A percentile compares a stretch with the other conserved stretches of the same genome.
phyloP scores from a whole-genome alignment of 495 filamentous ascomycete species.

The Tuber melanosporum region DNA sequence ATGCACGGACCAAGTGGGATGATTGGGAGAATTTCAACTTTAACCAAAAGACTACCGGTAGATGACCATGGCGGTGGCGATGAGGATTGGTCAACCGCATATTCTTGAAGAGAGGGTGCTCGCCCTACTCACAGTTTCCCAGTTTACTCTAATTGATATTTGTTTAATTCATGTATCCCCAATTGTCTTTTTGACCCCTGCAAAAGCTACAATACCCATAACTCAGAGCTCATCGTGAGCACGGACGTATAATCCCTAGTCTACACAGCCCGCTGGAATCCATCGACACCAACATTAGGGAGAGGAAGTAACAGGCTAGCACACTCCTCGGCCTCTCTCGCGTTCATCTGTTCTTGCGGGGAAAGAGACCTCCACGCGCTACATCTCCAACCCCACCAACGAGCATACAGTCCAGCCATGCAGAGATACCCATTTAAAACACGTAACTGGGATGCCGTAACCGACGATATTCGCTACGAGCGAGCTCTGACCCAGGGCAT shows the following conservation, averaged over 20 bases:
- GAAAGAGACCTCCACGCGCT: neutral
- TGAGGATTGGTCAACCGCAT: neutral
- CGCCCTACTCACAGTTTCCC: neutral
- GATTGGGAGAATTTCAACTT: neutral
- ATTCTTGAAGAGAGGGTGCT: neutral
- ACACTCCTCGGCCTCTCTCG: neutral
- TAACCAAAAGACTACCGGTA: neutral
- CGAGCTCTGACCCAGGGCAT: neutral
- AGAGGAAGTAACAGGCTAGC: neutral
- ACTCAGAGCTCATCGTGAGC: neutral
- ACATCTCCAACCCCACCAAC: neutral
- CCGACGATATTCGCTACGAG: constrained; percentile 3
- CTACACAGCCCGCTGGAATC: neutral
- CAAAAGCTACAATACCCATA: neutral
- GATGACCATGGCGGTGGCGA: neutral
- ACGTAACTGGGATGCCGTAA: neutral
- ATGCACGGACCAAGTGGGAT: neutral
- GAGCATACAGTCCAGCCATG: neutral
- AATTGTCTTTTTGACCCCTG: neutral
- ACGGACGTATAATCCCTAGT: neutral
- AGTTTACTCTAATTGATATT: neutral
- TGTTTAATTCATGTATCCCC: neutral
- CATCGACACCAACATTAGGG: neutral
- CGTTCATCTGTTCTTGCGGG: neutral
- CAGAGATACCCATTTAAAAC: neutral